A percentile compares a stretch with the other conserved stretches of the same genome.
phyloP scores from a whole-genome alignment of 306 rosid species.

The Fragaria iinumae region DNA sequence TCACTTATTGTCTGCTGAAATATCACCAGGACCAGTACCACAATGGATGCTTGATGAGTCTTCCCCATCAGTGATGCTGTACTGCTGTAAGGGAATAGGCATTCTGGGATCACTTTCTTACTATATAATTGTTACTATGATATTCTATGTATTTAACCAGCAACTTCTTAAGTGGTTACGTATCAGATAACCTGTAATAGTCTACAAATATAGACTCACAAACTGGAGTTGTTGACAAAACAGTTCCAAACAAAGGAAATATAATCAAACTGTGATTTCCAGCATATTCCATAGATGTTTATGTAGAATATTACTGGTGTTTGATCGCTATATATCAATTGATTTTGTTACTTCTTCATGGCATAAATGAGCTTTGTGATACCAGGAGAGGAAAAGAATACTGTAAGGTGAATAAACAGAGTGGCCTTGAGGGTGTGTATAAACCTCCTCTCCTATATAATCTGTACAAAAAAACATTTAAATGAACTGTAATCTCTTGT shows the following conservation, averaged over 20 bases:
- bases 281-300: no score
- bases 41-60: background rate
- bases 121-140: background rate
- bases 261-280: background rate
- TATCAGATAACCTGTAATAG: background rate
- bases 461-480: background rate
- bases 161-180: background rate
- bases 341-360: background rate
- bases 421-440: background rate
- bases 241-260: background rate
- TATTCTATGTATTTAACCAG: background rate
- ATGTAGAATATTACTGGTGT: background rate
- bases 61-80: background rate
- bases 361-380: background rate
- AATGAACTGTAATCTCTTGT: background rate
- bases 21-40: background rate
- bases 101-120: background rate
- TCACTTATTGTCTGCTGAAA: background rate
- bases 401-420: slow-evolving; percentile 2
- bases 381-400: background rate
- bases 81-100: background rate
- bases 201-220: background rate
- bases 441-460: slow-evolving; percentile 13
- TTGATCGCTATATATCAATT: background rate
- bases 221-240: background rate